These are phyloP conservation scores for Penicillium sp. DNA, from an alignment of 2,329 filamentous ascomycete genomes.

Conservation along the genomic window DNA sequence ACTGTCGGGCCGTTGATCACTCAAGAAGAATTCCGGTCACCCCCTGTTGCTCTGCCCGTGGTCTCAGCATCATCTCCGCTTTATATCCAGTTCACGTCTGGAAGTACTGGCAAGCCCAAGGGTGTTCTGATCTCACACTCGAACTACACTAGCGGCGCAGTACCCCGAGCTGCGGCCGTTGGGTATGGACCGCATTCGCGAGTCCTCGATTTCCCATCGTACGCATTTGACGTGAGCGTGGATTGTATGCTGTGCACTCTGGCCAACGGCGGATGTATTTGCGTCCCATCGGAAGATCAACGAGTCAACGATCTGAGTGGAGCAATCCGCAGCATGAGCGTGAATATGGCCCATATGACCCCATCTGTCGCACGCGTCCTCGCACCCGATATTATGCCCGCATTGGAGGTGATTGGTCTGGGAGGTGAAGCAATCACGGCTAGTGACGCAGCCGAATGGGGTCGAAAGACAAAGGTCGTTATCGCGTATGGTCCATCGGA, in stretches of 20 bases:
- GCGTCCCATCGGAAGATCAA: conserved; percentile 45
- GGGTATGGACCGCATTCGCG: conserved; percentile 46
- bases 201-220: conserved; percentile 46
- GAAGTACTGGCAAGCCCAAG: conserved; percentile 53
- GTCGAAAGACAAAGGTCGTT: conserved; percentile 22
- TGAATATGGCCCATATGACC: conserved; percentile 58
- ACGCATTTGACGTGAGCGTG: conserved; percentile 48
- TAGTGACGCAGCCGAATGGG: conserved; percentile 36
- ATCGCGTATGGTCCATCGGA: conserved; percentile 25
- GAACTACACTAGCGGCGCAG: conserved; percentile 53
- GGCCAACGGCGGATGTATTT: conserved; percentile 46
- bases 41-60: neutral
- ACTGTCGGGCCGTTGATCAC: neutral
- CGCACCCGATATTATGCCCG: conserved; percentile 36
- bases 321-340: conserved; percentile 39
- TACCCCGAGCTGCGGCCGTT: conserved; percentile 50
- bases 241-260: conserved; percentile 36
- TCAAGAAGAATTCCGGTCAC: neutral
- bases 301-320: conserved; percentile 44
- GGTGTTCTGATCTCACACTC: conserved; percentile 61
- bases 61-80: neutral
- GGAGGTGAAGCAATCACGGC: conserved; percentile 37
- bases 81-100: conserved; percentile 58
- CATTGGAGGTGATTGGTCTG: conserved; percentile 35
- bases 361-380: conserved; percentile 50